Conservation (phyloP, 192 early-diverging fungal species). For the Dispira simplex region DNA sequence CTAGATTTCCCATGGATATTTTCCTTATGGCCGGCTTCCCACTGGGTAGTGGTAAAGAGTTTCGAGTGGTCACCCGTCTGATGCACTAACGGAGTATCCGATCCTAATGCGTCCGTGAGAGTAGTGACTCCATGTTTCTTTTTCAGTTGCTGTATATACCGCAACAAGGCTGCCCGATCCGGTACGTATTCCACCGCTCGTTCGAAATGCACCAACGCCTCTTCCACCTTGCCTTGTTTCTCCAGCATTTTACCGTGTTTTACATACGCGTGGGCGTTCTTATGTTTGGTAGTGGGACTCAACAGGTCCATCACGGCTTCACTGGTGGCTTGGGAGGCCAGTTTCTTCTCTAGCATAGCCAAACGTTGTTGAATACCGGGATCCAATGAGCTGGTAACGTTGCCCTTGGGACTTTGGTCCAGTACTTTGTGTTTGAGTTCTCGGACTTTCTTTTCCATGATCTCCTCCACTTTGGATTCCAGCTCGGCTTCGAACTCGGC, state of each 20-base stretch:
- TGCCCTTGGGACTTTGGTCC: not conserved
- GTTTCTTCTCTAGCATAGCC: constrained; percentile 10
- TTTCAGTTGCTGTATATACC: constrained; percentile 25
- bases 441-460: constrained; percentile 12
- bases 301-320: constrained; percentile 26
- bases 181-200: constrained; percentile 28
- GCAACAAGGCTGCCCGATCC: constrained; percentile 24
- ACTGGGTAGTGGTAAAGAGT: constrained; percentile 2
- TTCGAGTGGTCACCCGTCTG: not conserved
- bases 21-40: not conserved
- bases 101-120: constrained; percentile 14
- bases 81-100: not conserved
- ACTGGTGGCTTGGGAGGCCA: constrained; percentile 9
- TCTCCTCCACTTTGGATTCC: constrained; percentile 9
- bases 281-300: constrained; percentile 36
- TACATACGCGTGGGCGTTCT: constrained; percentile 33
- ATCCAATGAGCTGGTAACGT: not conserved
- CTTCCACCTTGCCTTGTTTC: constrained; percentile 24
- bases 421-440: constrained; percentile 8
- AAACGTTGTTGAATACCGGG: constrained; percentile 11
- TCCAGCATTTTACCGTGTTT: constrained; percentile 31
- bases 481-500: constrained; percentile 11
- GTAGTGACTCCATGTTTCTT: constrained; percentile 14
- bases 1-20: not conserved
- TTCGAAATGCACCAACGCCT: constrained; percentile 31